phyloP scores from a whole-genome alignment of 257 asterid genomes.

The Lithospermum erythrorhizon region DNA sequence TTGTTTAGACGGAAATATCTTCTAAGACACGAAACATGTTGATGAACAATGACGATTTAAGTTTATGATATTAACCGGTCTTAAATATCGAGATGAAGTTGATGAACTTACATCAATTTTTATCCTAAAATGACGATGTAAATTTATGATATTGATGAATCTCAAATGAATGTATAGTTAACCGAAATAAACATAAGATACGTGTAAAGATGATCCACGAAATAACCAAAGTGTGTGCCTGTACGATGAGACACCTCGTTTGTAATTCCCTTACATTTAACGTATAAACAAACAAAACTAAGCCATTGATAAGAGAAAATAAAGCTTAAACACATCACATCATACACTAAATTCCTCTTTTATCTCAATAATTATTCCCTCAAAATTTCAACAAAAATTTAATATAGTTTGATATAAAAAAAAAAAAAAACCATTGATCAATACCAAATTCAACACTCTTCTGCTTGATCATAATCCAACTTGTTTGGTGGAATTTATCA shows the following conservation, averaged over 20 bases:
- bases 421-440: slow-evolving; percentile 11
- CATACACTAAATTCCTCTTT: slow-evolving; percentile 12
- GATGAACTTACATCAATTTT: too few relatives aligned
- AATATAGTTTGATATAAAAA: slow-evolving; percentile 15
- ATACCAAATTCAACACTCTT: slow-evolving; percentile 24
- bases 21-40: too few relatives aligned
- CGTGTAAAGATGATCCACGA: too few relatives aligned
- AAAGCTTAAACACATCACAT: slow-evolving; percentile 9
- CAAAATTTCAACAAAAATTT: slow-evolving; percentile 10
- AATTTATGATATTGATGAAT: too few relatives aligned
- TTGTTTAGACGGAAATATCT: too few relatives aligned
- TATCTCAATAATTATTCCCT: slow-evolving; percentile 5
- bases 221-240: too few relatives aligned
- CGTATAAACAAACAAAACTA: slow-evolving; percentile 22
- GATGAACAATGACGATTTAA: too few relatives aligned
- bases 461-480: slow-evolving; percentile 22
- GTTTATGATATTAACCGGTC: too few relatives aligned
- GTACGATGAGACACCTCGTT: not conserved
- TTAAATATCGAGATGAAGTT: too few relatives aligned
- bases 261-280: slow-evolving; percentile 27
- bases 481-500: slow-evolving; percentile 20
- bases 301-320: slow-evolving; percentile 24
- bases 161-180: too few relatives aligned
- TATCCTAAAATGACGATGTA: too few relatives aligned
- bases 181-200: too few relatives aligned